Evolutionary conservation across 2,329 filamentous ascomycete species (phyloP), one percentile per base, ranked within the genome.

Genomic region (Metarhizium humberi): DNA sequence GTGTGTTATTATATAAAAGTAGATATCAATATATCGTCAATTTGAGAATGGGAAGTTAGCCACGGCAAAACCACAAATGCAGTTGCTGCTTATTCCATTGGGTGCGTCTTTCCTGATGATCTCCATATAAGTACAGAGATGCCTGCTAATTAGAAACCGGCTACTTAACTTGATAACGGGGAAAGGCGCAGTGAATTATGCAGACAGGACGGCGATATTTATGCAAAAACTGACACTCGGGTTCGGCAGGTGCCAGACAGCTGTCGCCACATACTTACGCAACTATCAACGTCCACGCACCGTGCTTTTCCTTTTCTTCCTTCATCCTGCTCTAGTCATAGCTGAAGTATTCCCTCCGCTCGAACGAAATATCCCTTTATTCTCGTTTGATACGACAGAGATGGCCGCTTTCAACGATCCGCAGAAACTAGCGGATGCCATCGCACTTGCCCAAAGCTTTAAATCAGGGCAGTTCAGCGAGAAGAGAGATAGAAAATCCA

Each of bases 371-470:
- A 32, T 30, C 10, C 18, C 50, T 16, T 11, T 43, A 14, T 11
- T 13, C 7, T 16, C 25, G 1, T 16, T 40, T 16, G n/a, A 25
- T 16, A 54, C 30, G 47, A 63, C 61, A 62, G 55, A 52, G 20
- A 49, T 55, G 25, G 14, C 56, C 2, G 60, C 58, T 1, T 69
- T 58, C 34, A 59, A 59, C 8, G 63, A 70, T 25, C 29, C 57
- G 0, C 58, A 60, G 8, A 68, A 61, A 42, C 51, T 71, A 2
- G 58, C 56, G 14, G 68, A 59, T 10, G 69, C 69, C 14, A 55
- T 56, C 16, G 66, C 60, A 5, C 62, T 71, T 13, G 62, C 61
- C 1, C 45, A 50, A 2, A 60, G 58, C 43, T 71, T 71, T 54
- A 64, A 62, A 43, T 55, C 55, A 13, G 57, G 59, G 16, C 54